Conservation (phyloP, 805 yeast species). For the Wickerhamiella parazyma region DNA sequence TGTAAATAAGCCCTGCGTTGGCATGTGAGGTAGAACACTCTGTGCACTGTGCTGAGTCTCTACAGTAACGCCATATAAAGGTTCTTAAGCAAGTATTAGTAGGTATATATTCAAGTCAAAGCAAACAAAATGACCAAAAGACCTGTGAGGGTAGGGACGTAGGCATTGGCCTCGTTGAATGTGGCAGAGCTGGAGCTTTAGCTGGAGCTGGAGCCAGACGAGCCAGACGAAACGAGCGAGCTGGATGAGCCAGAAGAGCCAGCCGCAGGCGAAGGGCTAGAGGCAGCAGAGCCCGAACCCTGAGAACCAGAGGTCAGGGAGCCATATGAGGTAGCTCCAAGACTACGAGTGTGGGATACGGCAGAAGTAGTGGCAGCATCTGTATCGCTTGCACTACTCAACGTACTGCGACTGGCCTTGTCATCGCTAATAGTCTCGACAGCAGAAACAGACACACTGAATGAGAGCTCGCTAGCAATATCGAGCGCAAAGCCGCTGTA, state of each 20-base stretch:
- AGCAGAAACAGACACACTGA: background rate
- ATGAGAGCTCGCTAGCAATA: background rate
- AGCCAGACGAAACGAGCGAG: no score
- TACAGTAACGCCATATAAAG: background rate
- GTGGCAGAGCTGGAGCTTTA: background rate
- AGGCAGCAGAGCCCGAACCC: no score
- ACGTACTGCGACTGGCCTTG: background rate
- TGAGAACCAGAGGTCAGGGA: no score
- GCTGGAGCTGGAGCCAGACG: background rate
- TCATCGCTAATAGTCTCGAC: background rate
- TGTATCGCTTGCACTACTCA: no score
- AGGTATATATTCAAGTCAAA: background rate
- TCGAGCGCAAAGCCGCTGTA: background rate
- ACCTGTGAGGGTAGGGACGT: background rate
- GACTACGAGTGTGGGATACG: background rate
- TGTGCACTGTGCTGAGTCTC: slow-evolving; percentile 9
- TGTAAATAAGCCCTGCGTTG: slow-evolving; percentile 13
- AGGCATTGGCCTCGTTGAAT: background rate
- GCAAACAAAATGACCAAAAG: background rate
- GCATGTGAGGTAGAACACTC: slow-evolving; percentile 13
- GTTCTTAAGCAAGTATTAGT: no score
- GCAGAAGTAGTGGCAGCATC: background rate
- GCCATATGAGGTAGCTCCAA: background rate
- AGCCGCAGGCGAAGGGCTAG: no score
- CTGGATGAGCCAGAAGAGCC: no score